phyloP scores from a whole-genome alignment of 495 filamentous ascomycete species.

The Xylaria flabelliformis region DNA sequence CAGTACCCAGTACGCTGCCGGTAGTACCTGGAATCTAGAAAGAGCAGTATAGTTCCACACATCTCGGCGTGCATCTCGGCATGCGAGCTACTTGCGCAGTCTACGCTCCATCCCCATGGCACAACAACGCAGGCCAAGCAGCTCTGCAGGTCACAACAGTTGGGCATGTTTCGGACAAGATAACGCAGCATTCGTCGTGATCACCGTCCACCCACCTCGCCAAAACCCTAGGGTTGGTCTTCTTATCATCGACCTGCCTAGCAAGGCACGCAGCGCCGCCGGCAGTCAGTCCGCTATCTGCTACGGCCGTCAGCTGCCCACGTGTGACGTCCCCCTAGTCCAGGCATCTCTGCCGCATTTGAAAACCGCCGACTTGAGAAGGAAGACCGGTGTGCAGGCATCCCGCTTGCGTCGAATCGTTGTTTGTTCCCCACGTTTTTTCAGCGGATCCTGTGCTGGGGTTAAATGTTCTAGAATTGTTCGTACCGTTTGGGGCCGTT shows the following conservation, averaged over 20 bases:
- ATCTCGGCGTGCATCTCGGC: constrained; percentile 23
- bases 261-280: constrained; percentile 22
- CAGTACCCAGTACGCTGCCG: neutral
- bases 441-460: constrained; percentile 26
- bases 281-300: constrained; percentile 19
- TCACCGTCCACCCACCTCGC: constrained; percentile 24
- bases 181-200: constrained; percentile 9
- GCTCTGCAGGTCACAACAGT: constrained; percentile 17
- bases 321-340: constrained; percentile 18
- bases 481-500: constrained; percentile 19
- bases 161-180: constrained; percentile 14
- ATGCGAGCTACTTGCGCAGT: constrained; percentile 15
- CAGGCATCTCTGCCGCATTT: constrained; percentile 9
- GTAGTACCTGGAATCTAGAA: neutral
- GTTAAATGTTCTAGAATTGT: constrained; percentile 29
- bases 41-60: constrained; percentile 1
- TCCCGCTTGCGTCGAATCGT: constrained; percentile 23
- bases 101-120: neutral
- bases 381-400: constrained; percentile 29
- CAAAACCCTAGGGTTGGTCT: constrained; percentile 18
- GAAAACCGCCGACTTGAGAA: constrained; percentile 18
- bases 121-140: constrained; percentile 5
- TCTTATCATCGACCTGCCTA: constrained; percentile 27
- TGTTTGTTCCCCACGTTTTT: constrained; percentile 30
- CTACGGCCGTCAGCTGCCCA: constrained; percentile 25